phyloP scores from a whole-genome alignment of 768 basidiomycete genomes.

The Cantharellus cinnabarinus region DNA sequence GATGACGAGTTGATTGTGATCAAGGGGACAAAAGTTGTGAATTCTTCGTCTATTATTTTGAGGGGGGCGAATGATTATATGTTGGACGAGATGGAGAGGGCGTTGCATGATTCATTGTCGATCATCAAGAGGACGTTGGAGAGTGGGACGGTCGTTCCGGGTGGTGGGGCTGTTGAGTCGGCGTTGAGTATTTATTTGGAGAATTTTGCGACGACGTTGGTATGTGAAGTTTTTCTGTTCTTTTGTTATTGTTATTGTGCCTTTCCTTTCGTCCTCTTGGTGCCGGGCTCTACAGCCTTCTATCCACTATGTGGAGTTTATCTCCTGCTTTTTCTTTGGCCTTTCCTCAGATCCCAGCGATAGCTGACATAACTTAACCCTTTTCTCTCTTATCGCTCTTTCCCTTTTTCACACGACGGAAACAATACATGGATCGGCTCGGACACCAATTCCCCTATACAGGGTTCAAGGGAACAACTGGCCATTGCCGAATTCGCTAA shows the following conservation, averaged over 20 bases:
- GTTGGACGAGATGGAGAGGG: conserved; percentile 98
- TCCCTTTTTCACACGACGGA: background rate
- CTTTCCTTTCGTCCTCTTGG: background rate
- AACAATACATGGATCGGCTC: background rate
- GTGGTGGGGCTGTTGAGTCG: conserved; percentile 93
- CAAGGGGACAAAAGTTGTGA: conserved; percentile 96
- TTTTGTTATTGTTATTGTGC: background rate
- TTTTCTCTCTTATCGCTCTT: background rate
- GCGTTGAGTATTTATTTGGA: conserved; percentile 94
- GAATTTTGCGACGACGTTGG: conserved; percentile 95
- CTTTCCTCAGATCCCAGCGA: too few species aligned
- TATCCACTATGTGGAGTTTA: background rate
- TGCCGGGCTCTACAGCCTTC: background rate
- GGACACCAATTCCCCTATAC: conserved; percentile 7
- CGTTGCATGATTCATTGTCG: conserved; percentile 82
- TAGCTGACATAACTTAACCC: background rate
- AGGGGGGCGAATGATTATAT: conserved; percentile 98
- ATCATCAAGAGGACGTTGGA: conserved; percentile 94
- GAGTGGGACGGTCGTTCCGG: conserved; percentile 88
- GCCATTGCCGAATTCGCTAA: conserved; percentile 98
- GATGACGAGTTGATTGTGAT: conserved; percentile 82
- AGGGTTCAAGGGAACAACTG: conserved; percentile 96
- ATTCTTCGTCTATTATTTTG: conserved; percentile 76
- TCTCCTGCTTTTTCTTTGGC: too few species aligned
- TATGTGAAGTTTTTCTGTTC: conserved; percentile 21